Conservation (phyloP, 179 eudicot species). For the Beta macrorhiza region DNA sequence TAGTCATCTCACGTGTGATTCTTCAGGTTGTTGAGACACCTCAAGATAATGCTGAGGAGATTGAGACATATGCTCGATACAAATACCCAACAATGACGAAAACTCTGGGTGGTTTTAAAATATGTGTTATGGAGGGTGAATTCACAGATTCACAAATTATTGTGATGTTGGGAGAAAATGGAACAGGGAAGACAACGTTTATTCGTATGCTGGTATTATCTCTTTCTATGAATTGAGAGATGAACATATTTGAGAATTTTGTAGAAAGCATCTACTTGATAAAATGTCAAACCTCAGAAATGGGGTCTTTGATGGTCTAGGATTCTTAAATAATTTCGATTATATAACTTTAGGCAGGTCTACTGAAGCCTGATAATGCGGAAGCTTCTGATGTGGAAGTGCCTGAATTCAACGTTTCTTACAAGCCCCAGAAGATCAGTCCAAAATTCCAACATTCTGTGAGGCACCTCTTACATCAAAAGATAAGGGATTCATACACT, state of each 20-base stretch:
- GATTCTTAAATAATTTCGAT: conserved; percentile 1
- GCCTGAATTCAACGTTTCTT: conserved; percentile 91
- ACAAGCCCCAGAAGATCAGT: conserved; percentile 96
- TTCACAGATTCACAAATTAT: conserved; percentile 95
- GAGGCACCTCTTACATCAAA: conserved; percentile 69
- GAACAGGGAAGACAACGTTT: conserved; percentile 96
- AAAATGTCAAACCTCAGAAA: background rate
- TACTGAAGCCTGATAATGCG: conserved; percentile 73
- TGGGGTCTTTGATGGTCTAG: background rate
- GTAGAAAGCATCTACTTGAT: background rate
- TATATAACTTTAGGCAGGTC: conserved; percentile 68
- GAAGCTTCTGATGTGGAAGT: conserved; percentile 80
- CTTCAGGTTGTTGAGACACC: conserved; percentile 91
- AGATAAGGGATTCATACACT: conserved; percentile 81
- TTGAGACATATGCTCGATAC: conserved; percentile 88
- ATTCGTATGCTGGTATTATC: conserved; percentile 87
- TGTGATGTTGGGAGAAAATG: conserved; percentile 99
- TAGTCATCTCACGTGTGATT: conserved; percentile 15
- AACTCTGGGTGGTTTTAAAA: conserved; percentile 83
- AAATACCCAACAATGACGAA: conserved; percentile 89
- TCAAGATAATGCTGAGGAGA: conserved; percentile 89
- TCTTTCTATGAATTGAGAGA: background rate
- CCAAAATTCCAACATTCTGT: conserved; percentile 69
- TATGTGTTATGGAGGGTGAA: conserved; percentile 81
- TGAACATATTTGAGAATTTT: background rate